phyloP scores from a whole-genome alignment of 2,329 filamentous ascomycete species.

The Thelonectria olida region DNA sequence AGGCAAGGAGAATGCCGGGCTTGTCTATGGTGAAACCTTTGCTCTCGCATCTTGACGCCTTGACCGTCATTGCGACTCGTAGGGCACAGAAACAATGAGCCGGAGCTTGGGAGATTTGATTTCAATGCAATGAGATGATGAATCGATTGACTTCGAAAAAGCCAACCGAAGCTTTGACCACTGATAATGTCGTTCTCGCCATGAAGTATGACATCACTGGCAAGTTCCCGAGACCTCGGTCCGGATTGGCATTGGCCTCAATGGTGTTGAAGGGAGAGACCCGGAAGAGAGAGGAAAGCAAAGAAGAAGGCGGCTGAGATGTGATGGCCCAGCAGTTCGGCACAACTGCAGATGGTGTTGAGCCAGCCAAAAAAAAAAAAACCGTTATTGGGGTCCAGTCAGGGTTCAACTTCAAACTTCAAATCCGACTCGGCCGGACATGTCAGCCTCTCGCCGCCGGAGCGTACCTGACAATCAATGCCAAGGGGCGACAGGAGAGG shows the following conservation, averaged over 20 bases:
- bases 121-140: conserved; percentile 2
- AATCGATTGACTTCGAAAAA: no score
- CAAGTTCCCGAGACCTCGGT: neutral
- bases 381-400: neutral
- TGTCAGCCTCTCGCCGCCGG: neutral
- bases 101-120: conserved; percentile 2
- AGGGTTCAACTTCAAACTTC: neutral
- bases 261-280: neutral
- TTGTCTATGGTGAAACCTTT: neutral
- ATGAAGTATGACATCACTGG: conserved; percentile 4
- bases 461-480: conserved; percentile 21
- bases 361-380: neutral
- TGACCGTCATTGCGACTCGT: neutral
- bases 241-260: neutral
- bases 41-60: neutral
- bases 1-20: neutral
- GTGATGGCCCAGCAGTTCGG: neutral
- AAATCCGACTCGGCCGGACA: conserved; percentile 17
- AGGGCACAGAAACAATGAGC: neutral
- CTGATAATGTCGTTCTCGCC: neutral
- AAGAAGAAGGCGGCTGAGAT: no score
- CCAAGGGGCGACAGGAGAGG: neutral
- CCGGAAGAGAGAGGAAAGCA: neutral
- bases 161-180: neutral
- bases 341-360: neutral